phyloP scores from a whole-genome alignment of 306 rosid genomes.

The Corylus heterophylla region DNA sequence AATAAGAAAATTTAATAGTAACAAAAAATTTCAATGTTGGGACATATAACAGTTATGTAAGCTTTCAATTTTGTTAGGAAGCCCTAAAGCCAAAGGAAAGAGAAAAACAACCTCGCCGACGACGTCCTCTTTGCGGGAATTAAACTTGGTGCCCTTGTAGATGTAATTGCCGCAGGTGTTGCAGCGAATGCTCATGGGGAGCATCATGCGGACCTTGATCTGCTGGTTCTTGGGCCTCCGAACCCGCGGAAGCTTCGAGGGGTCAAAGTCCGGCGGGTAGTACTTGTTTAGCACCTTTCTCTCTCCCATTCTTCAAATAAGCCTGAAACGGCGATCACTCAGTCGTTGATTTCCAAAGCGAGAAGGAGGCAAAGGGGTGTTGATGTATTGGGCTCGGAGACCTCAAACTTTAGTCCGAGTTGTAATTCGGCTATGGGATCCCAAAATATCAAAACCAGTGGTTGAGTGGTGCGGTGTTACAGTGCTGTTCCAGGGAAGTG shows the following conservation, averaged over 20 bases:
- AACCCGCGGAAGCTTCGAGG: slow-evolving; percentile 70
- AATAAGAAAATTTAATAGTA: neutral
- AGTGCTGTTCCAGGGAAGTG: too few species aligned
- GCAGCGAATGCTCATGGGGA: slow-evolving; percentile 97
- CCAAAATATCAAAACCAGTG: too few species aligned
- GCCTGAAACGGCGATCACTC: neutral
- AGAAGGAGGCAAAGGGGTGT: too few species aligned
- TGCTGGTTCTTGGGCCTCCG: slow-evolving; percentile 80
- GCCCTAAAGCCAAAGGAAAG: neutral
- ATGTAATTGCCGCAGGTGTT: slow-evolving; percentile 72
- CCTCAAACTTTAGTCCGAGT: too few species aligned
- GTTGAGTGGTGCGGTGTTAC: too few species aligned
- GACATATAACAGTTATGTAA: neutral
- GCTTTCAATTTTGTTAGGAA: neutral
- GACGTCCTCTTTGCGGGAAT: slow-evolving; percentile 57
- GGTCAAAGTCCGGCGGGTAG: slow-evolving; percentile 94
- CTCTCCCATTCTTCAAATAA: slow-evolving; percentile 73
- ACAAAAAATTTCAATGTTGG: too few species aligned
- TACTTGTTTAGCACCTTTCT: slow-evolving; percentile 88
- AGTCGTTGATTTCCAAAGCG: neutral
- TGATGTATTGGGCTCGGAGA: too few species aligned
- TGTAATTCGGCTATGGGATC: too few species aligned
- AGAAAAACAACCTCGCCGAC: slow-evolving; percentile 34
- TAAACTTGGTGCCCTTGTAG: slow-evolving; percentile 62
- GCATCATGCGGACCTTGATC: slow-evolving; percentile 96